Base-by-base conservation (phyloP, 768 basidiomycete genomes). In the Termitomyces sp. region DNA sequence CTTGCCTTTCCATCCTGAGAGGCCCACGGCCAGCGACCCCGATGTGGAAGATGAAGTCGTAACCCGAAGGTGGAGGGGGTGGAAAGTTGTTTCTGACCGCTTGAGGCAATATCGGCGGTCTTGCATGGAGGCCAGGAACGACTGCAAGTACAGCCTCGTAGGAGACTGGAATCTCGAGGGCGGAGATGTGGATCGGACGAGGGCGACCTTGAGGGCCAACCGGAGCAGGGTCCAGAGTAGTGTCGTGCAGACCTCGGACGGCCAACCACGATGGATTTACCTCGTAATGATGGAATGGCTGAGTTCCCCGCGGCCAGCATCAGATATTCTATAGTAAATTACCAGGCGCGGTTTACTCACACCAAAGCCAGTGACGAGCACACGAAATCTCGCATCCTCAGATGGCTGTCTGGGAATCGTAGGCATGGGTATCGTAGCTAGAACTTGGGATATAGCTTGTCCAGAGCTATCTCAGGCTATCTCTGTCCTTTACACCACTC, bases 201-300 rank as follows among this genome's bases (percentile, higher is more conserved):
- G 55, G 50, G 33, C 26, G 56, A 24, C 51, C 45, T 4, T 28
- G 47, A 24, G 60, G 59, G 22, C 63, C 64, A 20, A 62, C 51
- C 15, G 64, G 41, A 44, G 57, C 60, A 18, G 71, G 64, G 61
- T 81, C 76, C 28, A 87, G 70, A 57, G 81, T 63, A 42, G 74
- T 71, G 66, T 88, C 81, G 64, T 87, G 83, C 22, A 90, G 74
- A 10, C 82, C 76, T 59, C 80, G 73, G 12, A 85, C 86, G 34
- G 87, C 86, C 7, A 85, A 75, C 87, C 88, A 89, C 22, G 87
- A 88, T 2, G 88, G 87, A 64, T 89, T 89, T 55, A 77, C 76
- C 51, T 72, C 64, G 63, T 80, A 81, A 20, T 81, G 78, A 51
- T 75, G 69, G 68, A 84, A 85, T 28, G 86, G 84, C 82, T 85